Evolutionary conservation across 2,329 filamentous ascomycete genomes (phyloP).

Genomic region (Madurella mycetomatis): DNA sequence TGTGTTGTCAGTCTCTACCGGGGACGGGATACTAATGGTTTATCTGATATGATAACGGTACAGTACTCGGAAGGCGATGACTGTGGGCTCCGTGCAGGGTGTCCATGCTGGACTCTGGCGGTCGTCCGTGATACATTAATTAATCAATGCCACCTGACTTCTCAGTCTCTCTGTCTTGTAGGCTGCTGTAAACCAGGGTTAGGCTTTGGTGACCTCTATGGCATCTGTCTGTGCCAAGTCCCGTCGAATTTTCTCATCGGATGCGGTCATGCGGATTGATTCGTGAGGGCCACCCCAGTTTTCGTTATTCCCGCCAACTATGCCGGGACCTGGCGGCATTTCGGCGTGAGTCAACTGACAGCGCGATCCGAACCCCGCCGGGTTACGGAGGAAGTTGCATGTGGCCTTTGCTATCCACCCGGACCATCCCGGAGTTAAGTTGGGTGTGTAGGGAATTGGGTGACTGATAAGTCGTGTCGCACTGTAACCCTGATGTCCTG

Average conservation of each 20-base stretch:
- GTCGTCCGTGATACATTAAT: no score
- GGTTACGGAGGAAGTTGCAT: not conserved
- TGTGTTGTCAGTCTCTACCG: no score
- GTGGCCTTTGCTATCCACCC: not conserved
- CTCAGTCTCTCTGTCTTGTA: no score
- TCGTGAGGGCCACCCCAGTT: not conserved
- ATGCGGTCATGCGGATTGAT: not conserved
- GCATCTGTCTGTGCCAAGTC: not conserved
- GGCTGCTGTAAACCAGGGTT: no score
- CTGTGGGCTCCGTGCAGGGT: no score
- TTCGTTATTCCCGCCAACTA: not conserved
- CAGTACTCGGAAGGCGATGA: no score
- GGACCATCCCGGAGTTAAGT: not conserved
- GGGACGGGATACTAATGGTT: no score
- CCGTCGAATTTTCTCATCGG: not conserved
- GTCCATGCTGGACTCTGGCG: no score
- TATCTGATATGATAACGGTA: no score
- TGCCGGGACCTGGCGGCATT: not conserved
- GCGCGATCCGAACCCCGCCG: not conserved
- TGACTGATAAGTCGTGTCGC: not conserved
- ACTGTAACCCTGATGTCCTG: not conserved
- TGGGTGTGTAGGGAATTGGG: not conserved
- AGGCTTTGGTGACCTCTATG: not conserved
- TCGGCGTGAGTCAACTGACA: constrained; percentile 16
- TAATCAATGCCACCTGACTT: no score